These are phyloP conservation scores for Neurospora sp. DNA, from an alignment of 495 filamentous ascomycete genomes.

Conservation along the genomic window DNA sequence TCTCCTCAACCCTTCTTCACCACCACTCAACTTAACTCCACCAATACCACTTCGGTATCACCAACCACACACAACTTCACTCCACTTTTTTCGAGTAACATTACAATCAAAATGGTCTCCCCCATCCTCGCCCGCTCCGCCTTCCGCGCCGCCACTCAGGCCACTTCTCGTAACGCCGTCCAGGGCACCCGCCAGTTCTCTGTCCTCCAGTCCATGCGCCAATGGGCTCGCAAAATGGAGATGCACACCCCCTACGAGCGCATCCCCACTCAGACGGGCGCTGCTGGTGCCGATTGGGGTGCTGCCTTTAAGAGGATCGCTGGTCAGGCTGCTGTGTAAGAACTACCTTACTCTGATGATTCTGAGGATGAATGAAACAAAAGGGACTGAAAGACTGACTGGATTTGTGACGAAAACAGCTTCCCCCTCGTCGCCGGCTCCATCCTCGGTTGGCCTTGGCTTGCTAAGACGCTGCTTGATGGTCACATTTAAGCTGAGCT, in stretches of 20 bases:
- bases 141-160: constrained; percentile 10
- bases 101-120: constrained; percentile 11
- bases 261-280: constrained; percentile 12
- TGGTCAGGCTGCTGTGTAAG: constrained; percentile 14
- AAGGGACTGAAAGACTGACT: not conserved
- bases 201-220: constrained; percentile 16
- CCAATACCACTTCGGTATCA: not conserved
- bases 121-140: constrained; percentile 17
- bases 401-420: not conserved
- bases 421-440: constrained; percentile 7
- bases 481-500: not conserved
- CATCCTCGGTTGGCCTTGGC: constrained; percentile 19
- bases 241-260: constrained; percentile 23
- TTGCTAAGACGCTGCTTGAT: constrained; percentile 2
- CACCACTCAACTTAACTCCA: not conserved
- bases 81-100: not conserved
- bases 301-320: constrained; percentile 7
- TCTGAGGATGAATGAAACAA: not conserved
- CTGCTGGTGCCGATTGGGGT: constrained; percentile 18
- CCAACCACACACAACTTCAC: constrained; percentile 1
- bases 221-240: constrained; percentile 21
- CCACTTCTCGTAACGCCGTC: not conserved
- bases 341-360: not conserved
- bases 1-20: not conserved
- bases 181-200: constrained; percentile 15